A percentile compares a stretch with the other conserved stretches of the same genome.
Conservation (phyloP, 192 early-diverging fungal genomes). For the Backusella tuberculispora region DNA sequence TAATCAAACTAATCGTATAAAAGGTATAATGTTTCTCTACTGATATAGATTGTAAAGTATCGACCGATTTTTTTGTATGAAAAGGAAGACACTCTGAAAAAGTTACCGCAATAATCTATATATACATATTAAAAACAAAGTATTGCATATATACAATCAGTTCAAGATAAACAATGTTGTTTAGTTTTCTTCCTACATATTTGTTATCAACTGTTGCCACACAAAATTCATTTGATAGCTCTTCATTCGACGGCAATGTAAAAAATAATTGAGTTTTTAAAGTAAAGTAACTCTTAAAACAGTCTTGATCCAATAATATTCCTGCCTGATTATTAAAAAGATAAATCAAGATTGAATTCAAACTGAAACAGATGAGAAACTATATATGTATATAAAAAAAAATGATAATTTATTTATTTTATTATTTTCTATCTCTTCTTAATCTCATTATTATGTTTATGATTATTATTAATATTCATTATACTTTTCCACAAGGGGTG, state of each 20-base stretch:
- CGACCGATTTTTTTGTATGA: background rate
- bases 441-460: too few species aligned
- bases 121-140: background rate
- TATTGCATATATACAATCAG: too few species aligned
- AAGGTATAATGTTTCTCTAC: background rate
- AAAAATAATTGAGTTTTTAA: background rate
- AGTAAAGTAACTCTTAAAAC: background rate
- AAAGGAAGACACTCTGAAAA: background rate
- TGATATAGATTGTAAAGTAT: background rate
- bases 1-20: background rate
- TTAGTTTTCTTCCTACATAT: background rate
- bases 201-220: background rate
- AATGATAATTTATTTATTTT: background rate
- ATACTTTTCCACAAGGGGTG: constrained; percentile 1
- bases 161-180: background rate
- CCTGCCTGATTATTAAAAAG: background rate
- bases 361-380: constrained; percentile 7
- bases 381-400: background rate
- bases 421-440: background rate
- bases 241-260: background rate
- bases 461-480: background rate
- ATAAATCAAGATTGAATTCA: background rate
- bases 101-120: background rate
- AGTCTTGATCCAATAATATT: constrained; percentile 5
- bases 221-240: background rate